Evolutionary conservation across 352 stramenopile species (phyloP).

Genomic region (Phytophthora uliginosa): DNA sequence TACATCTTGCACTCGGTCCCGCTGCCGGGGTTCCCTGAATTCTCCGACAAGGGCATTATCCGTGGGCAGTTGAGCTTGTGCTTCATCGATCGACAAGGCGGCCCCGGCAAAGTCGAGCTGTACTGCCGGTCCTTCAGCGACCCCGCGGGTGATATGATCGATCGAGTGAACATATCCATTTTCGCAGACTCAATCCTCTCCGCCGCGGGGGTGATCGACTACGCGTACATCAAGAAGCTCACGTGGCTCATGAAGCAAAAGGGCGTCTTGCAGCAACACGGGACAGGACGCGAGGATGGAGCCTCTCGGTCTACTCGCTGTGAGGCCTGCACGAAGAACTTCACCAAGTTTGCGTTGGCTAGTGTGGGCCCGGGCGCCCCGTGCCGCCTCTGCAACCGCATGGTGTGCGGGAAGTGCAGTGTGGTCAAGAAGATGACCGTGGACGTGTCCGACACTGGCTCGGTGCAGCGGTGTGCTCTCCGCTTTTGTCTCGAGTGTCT

Average conservation of each 20-base stretch:
- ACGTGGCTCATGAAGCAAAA: slow-evolving; percentile 47
- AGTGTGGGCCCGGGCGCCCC: neutral
- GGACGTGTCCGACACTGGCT: slow-evolving; percentile 40
- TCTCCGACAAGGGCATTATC: slow-evolving; percentile 40
- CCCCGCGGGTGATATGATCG: slow-evolving; percentile 34
- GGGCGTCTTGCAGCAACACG: neutral
- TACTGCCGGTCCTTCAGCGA: slow-evolving; percentile 56
- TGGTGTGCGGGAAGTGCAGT: slow-evolving; percentile 55
- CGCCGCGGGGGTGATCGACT: slow-evolving; percentile 40
- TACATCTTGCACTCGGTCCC: slow-evolving; percentile 51
- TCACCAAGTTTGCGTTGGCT: slow-evolving; percentile 24
- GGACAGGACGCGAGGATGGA: neutral
- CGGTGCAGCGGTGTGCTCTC: slow-evolving; percentile 39
- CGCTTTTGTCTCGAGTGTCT: slow-evolving; percentile 63
- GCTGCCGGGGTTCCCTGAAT: slow-evolving; percentile 33
- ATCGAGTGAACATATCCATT: slow-evolving; percentile 26
- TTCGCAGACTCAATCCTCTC: slow-evolving; percentile 29
- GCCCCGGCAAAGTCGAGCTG: slow-evolving; percentile 39
- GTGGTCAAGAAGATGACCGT: slow-evolving; percentile 65
- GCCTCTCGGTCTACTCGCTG: slow-evolving; percentile 29
- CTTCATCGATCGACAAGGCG: slow-evolving; percentile 42
- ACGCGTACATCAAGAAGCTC: slow-evolving; percentile 58
- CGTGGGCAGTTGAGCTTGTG: slow-evolving; percentile 51
- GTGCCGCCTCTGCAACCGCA: slow-evolving; percentile 54
- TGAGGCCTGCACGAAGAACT: slow-evolving; percentile 13